phyloP scores from a whole-genome alignment of 768 basidiomycete species.

The Psilocybe tampanensis region DNA sequence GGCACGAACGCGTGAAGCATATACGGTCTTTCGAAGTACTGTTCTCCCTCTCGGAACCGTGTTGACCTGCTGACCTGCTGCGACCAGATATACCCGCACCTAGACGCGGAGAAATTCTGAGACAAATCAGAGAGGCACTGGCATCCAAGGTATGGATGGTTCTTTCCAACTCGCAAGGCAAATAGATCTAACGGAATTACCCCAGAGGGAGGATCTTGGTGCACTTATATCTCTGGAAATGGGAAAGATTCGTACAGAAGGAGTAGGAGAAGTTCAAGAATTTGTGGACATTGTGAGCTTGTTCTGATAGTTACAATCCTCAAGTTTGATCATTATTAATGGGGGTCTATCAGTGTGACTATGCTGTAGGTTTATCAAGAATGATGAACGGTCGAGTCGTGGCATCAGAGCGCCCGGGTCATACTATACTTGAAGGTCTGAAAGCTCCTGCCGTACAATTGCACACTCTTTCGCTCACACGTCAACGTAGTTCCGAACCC shows the following conservation, averaged over 20 bases:
- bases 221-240: constrained; percentile 85
- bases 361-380: constrained; percentile 88
- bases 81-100: constrained; percentile 73
- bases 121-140: constrained; percentile 86
- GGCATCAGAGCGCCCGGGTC: constrained; percentile 87
- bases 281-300: constrained; percentile 87
- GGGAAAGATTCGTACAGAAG: constrained; percentile 92
- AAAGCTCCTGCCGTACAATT: constrained; percentile 11
- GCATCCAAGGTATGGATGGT: constrained; percentile 75
- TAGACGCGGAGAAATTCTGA: constrained; percentile 81
- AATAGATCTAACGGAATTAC: constrained; percentile 4
- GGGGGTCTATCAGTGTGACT: constrained; percentile 71
- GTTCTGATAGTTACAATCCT: constrained; percentile 1
- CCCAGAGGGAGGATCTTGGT: constrained; percentile 75
- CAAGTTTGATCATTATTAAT: constrained; percentile 9
- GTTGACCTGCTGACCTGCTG: not conserved
- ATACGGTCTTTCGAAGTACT: constrained; percentile 61
- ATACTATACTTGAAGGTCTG: constrained; percentile 86
- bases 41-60: constrained; percentile 3
- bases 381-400: constrained; percentile 94
- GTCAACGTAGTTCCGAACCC: constrained; percentile 81
- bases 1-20: constrained; percentile 74
- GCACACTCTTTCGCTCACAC: constrained; percentile 17
- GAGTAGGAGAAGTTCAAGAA: constrained; percentile 92
- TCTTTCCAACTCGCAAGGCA: not conserved